Evolutionary conservation across 1,139 yeast species (phyloP), one percentile per base, ranked within the genome.

Genomic region (Taphrina flavorubra): DNA sequence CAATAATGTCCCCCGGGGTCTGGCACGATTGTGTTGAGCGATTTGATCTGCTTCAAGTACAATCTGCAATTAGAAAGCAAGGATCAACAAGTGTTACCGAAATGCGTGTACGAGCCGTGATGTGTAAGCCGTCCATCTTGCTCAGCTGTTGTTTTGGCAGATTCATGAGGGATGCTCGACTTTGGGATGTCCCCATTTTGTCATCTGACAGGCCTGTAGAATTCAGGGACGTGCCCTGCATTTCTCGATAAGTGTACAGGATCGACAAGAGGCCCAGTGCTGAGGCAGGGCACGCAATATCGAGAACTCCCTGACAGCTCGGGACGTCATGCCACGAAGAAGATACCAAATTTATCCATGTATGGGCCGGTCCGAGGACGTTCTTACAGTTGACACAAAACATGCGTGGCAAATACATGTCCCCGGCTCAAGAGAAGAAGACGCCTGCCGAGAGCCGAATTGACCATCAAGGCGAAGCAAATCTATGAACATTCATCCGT

Each of bases 171-270:
- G 14, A 39, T 14, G 42, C 11, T 39, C 42, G 42, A 11, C 42
- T 3, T 39, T 39, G 14, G 14, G 42, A 39, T 11, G 31, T 25
- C 31, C 31, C 31, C 31, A 25, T 25, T 44, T 44, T 44, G 47
- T 44, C 47, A n/a, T 44, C 47, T 44, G 47, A 44, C 47, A 44
- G 47, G 47, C 47, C 47, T 44, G n/a, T 39, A 39, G 42, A 39
- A 39, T 39, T 2, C 6, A 10, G 14, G 42, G 42, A 39, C 14
- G 42, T 11, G 42, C 42, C 42, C 31, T 25, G 31, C 31, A 4
- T 25, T 25, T 25, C 31, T 25, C 31, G 31, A 4, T 25, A 25
- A 25, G 31, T 25, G 31, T 25, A 25, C 31, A 25, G 4, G 31
- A 25, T 25, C 31, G 31, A 25, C 31, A 25, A 4, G 4, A 25